These are phyloP conservation scores for Rhynchosporium graminicola DNA, from an alignment of 2,329 filamentous ascomycete genomes.

Conservation along the genomic window DNA sequence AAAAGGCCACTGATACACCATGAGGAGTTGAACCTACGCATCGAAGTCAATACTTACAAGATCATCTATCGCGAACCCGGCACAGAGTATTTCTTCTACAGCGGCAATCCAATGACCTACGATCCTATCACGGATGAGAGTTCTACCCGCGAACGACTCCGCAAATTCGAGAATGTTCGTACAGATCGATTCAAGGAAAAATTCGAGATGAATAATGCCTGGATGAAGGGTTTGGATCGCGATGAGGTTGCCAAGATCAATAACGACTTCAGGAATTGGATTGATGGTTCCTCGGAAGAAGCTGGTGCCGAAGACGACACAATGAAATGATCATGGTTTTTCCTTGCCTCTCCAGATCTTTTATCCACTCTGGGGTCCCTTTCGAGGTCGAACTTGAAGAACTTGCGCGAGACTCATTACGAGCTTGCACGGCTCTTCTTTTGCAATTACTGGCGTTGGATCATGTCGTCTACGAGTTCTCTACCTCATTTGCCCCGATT, in stretches of 20 bases:
- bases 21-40: conserved; percentile 70
- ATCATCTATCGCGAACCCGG: conserved; percentile 74
- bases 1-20: conserved; percentile 60
- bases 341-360: background rate
- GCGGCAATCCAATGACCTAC: conserved; percentile 41
- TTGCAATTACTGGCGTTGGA: background rate
- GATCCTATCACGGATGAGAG: conserved; percentile 40
- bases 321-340: conserved; percentile 1
- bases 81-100: conserved; percentile 69
- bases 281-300: conserved; percentile 40
- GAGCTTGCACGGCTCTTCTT: background rate
- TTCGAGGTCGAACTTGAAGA: background rate
- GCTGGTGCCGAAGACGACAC: conserved; percentile 5
- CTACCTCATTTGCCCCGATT: background rate
- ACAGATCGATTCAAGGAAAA: conserved; percentile 52
- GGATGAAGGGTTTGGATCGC: conserved; percentile 51
- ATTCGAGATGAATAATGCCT: conserved; percentile 53
- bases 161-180: conserved; percentile 42
- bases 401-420: background rate
- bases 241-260: conserved; percentile 51
- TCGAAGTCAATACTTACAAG: conserved; percentile 77
- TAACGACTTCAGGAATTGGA: conserved; percentile 49
- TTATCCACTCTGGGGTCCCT: background rate
- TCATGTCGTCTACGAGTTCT: conserved; percentile 8
- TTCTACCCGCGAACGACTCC: conserved; percentile 37